Conservation (phyloP, 1,139 yeast species). For the Magnusiomyces sp. region DNA sequence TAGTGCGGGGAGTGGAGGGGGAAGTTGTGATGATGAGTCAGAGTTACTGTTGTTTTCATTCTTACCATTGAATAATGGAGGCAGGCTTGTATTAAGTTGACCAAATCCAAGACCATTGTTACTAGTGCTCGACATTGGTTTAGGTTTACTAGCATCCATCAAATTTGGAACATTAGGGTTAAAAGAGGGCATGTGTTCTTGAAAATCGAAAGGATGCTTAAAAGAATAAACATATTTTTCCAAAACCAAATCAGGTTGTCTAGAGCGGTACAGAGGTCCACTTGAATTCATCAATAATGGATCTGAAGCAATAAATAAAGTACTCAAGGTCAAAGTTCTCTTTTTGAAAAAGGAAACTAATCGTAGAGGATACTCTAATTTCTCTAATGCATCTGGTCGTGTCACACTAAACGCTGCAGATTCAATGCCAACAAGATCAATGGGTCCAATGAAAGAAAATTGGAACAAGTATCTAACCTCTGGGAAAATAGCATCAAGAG, state of each 20-base stretch:
- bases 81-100: not conserved
- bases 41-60: too few relatives aligned
- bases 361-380: conserved; percentile 29
- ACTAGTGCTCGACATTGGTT: conserved; percentile 11
- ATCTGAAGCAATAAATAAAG: conserved; percentile 24
- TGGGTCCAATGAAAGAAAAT: conserved; percentile 33
- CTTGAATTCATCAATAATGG: conserved; percentile 25
- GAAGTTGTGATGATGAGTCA: not conserved
- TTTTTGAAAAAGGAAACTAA: conserved; percentile 31
- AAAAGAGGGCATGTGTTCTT: conserved; percentile 9
- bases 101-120: conserved; percentile 2
- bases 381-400: conserved; percentile 14
- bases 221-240: conserved; percentile 20
- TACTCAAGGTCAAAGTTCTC: conserved; percentile 26
- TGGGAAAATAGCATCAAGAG: conserved; percentile 33
- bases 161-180: conserved; percentile 3
- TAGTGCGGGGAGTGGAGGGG: not conserved
- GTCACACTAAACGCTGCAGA: conserved; percentile 3
- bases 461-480: conserved; percentile 34
- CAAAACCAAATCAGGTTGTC: conserved; percentile 16
- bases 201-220: conserved; percentile 16
- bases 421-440: conserved; percentile 19
- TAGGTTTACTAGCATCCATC: conserved; percentile 7
- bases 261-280: conserved; percentile 20
- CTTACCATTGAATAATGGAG: not conserved